phyloP scores from a whole-genome alignment of 768 basidiomycete genomes.

The Tubosaeta brunneosetosa region DNA sequence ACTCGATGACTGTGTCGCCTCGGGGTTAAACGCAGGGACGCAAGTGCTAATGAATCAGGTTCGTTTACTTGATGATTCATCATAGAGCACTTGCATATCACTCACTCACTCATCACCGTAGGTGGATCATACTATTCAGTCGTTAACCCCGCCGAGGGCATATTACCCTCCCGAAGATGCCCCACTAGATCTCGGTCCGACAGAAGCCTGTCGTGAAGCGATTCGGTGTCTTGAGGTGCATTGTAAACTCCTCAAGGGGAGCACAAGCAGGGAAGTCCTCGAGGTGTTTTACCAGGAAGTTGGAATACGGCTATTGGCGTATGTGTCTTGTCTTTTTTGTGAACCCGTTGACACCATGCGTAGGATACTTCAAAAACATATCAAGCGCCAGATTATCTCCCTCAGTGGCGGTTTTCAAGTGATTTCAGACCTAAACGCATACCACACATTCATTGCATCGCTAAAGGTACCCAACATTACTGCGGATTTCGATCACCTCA shows the following conservation, averaged over 20 bases:
- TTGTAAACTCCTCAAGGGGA: slow-evolving; percentile 86
- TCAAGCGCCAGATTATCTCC: slow-evolving; percentile 96
- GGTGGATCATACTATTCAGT: slow-evolving; percentile 92
- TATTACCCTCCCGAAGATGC: slow-evolving; percentile 86
- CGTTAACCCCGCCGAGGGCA: slow-evolving; percentile 75
- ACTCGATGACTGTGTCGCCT: slow-evolving; percentile 90
- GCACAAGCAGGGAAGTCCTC: slow-evolving; percentile 91
- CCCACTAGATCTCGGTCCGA: slow-evolving; percentile 78
- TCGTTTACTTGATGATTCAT: not conserved
- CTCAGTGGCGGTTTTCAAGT: slow-evolving; percentile 91
- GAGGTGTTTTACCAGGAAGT: slow-evolving; percentile 99
- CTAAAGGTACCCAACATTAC: slow-evolving; percentile 84
- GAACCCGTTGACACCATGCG: not conserved
- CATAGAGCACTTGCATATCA: not conserved
- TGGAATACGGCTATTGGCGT: slow-evolving; percentile 84
- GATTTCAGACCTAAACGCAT: slow-evolving; percentile 93
- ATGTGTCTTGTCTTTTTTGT: slow-evolving; percentile 23
- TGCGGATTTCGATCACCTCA: slow-evolving; percentile 87
- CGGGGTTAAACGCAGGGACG: slow-evolving; percentile 91
- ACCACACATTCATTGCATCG: slow-evolving; percentile 82
- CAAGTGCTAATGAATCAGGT: slow-evolving; percentile 95
- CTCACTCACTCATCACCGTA: slow-evolving; percentile 23
- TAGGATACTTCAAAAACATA: slow-evolving; percentile 92
- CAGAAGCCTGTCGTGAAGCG: slow-evolving; percentile 83
- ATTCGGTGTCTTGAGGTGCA: slow-evolving; percentile 87